Percentiles rank a stretch among this genome's conserved stretches.
Evolutionary conservation across 768 basidiomycete species (phyloP).

Genomic region (Clathrus columnatus): DNA sequence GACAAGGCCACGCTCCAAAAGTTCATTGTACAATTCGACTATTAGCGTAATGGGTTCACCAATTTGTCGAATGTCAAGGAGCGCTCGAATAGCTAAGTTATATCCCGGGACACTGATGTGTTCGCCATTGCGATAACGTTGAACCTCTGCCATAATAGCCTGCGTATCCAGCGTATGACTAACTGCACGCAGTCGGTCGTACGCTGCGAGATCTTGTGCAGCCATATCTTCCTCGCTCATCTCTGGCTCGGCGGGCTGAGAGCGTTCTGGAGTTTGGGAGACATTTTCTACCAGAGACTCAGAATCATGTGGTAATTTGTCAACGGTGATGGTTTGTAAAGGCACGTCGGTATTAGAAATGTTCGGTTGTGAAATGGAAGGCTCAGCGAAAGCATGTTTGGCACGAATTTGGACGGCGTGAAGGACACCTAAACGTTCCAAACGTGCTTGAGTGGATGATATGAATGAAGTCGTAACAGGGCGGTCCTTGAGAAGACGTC

Average conservation of each 20-base stretch:
- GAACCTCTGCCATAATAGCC: background rate
- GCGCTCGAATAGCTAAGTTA: slow-evolving; percentile 52
- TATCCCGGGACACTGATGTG: slow-evolving; percentile 38
- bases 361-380: slow-evolving; percentile 15
- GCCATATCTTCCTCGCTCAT: background rate
- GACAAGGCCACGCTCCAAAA: slow-evolving; percentile 50
- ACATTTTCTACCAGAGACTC: slow-evolving; percentile 16
- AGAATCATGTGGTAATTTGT: slow-evolving; percentile 2
- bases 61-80: slow-evolving; percentile 35
- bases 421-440: slow-evolving; percentile 41
- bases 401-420: slow-evolving; percentile 51
- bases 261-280: slow-evolving; percentile 8
- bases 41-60: slow-evolving; percentile 51
- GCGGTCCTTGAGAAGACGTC: slow-evolving; percentile 27
- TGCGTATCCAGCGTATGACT: background rate
- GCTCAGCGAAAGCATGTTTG: slow-evolving; percentile 44
- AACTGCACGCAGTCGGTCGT: background rate
- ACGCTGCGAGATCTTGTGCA: background rate
- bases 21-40: slow-evolving; percentile 61
- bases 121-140: background rate
- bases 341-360: slow-evolving; percentile 14
- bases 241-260: slow-evolving; percentile 12
- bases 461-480: slow-evolving; percentile 57
- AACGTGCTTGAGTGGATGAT: slow-evolving; percentile 32
- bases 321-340: background rate